phyloP scores from a whole-genome alignment of 257 asterid genomes.

The Eustoma russellianum region DNA sequence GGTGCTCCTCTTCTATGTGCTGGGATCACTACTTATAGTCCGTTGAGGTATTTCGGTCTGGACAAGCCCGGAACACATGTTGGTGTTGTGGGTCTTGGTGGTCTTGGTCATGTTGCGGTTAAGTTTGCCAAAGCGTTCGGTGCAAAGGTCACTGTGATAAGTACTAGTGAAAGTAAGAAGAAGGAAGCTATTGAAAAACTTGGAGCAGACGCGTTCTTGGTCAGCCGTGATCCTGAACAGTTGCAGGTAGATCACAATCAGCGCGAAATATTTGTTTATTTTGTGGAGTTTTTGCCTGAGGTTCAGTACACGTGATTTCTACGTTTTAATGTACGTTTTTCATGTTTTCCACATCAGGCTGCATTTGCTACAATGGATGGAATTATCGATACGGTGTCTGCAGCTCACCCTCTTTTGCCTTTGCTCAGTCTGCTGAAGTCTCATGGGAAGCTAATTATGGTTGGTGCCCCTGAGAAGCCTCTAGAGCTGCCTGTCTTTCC shows the following conservation, averaged over 20 bases:
- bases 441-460: slow-evolving; percentile 35
- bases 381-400: slow-evolving; percentile 44
- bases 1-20: slow-evolving; percentile 45
- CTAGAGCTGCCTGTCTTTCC: slow-evolving; percentile 31
- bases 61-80: slow-evolving; percentile 32
- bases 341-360: too few species aligned
- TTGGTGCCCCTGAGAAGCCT: slow-evolving; percentile 40
- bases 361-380: slow-evolving; percentile 44
- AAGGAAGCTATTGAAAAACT: slow-evolving; percentile 28
- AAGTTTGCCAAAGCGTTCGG: slow-evolving; percentile 43
- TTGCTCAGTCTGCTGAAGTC: slow-evolving; percentile 34
- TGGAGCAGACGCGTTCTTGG: slow-evolving; percentile 37
- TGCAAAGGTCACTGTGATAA: slow-evolving; percentile 28
- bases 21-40: slow-evolving; percentile 36
- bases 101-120: slow-evolving; percentile 39
- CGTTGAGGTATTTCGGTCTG: slow-evolving; percentile 25
- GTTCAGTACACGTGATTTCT: neutral
- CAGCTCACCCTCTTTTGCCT: slow-evolving; percentile 32
- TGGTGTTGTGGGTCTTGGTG: slow-evolving; percentile 46
- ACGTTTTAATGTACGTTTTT: too few species aligned
- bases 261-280: neutral
- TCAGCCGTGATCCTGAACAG: slow-evolving; percentile 32
- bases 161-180: slow-evolving; percentile 29
- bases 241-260: slow-evolving; percentile 17
- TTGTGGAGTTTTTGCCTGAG: neutral